A percentile compares a stretch with the other conserved stretches of the same genome.
phyloP scores from a whole-genome alignment of 768 basidiomycete genomes.

The Coprinellus aureogranulatus region DNA sequence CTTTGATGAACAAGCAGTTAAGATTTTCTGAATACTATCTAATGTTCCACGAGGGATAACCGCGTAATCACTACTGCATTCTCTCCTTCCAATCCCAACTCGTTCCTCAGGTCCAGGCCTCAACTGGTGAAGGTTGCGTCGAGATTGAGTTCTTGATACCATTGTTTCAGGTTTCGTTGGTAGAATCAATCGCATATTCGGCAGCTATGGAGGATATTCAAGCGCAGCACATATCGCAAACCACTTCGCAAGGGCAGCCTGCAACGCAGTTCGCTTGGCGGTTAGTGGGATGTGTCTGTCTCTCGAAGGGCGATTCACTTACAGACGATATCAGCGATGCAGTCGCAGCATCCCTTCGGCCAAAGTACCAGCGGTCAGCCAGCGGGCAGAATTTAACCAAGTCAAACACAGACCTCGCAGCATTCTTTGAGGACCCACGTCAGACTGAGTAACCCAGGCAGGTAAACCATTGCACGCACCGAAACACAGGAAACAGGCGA shows the following conservation, averaged over 20 bases:
- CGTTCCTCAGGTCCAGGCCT: no score
- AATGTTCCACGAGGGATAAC: no score
- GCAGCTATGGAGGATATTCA: not conserved
- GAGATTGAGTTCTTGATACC: no score
- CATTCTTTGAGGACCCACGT: constrained; percentile 44
- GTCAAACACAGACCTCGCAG: constrained; percentile 42
- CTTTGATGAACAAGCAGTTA: no score
- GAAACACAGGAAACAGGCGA: constrained; percentile 73
- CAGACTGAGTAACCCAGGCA: not conserved
- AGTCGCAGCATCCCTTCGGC: constrained; percentile 66
- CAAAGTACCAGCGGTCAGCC: not conserved
- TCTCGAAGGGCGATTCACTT: constrained; percentile 25
- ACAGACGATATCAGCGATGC: constrained; percentile 70
- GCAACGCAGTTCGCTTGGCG: no score
- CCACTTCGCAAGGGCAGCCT: constrained; percentile 3
- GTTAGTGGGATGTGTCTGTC: no score
- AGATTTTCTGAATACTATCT: no score
- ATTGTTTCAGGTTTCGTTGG: no score
- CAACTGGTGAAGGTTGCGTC: no score
- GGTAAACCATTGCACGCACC: constrained; percentile 47
- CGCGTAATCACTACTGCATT: no score
- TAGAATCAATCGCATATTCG: no score
- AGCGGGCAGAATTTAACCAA: not conserved
- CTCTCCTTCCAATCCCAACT: no score
- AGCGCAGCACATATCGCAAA: not conserved